Base-by-base conservation (phyloP, 2,329 filamentous ascomycete genomes). In the Botryotinia convoluta region DNA sequence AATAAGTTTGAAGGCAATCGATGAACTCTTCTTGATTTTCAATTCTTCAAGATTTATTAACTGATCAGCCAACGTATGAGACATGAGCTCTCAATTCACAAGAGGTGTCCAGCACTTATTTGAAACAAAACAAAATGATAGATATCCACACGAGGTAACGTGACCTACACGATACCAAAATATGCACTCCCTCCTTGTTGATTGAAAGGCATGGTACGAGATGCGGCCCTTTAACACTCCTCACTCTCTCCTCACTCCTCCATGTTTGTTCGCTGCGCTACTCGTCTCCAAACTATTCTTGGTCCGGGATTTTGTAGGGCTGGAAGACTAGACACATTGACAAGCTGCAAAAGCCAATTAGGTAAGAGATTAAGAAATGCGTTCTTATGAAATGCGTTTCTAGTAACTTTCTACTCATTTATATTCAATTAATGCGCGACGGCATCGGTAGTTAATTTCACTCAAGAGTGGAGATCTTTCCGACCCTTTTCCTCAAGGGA, bases 401-500 rank as follows among this genome's bases (percentile, higher is more conserved):
- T 3, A 3, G 6, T 20, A 16, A 44, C 7, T n/a, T 10, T 65
- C 22, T 9, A 16, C 29, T 51, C 42, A 51, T 45, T 65, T n/a
- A 18, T 16, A 54, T 39, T 39, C 45, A 68, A 63, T 67, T 51
- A 51, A 67, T 67, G 32, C 32, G 32, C 32, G 14, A 67, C 63
- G 32, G 26, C 44, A 67, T 67, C 63, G 32, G 44, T 37, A 37
- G 26, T 51, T n/a, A 68, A 54, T 68, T 54, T 29, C 44, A 51
- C 45, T 3, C 39, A 70, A 70, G 44, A 70, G 68, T 70, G 68
- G 69, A 63, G 39, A 14, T 26, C n/a, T 26, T 32, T 60, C 67
- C 44, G 32, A 68, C 4, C 44, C 45, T 68, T 69, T 69, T 22
- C 54, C 42, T 62, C 29, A 12, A 22, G 26, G 54, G 32, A 62